Percentiles rank a stretch among this genome's conserved stretches.
These are phyloP conservation scores for Eucalyptus tenuipes DNA, from an alignment of 345 rosid species.

Conservation along the genomic window DNA sequence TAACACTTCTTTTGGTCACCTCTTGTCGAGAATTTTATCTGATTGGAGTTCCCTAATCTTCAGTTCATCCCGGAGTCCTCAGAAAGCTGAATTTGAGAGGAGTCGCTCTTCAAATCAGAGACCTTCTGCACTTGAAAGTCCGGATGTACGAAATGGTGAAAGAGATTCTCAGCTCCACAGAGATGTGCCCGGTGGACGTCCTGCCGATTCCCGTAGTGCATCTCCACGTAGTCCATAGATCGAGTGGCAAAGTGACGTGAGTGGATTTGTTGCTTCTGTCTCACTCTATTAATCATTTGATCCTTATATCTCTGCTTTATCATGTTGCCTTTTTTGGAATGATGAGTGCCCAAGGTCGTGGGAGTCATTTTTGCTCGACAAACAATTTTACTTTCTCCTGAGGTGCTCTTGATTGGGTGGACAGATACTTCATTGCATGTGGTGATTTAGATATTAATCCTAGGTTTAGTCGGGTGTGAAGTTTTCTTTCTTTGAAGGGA, in stretches of 20 bases:
- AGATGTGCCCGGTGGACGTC: conserved; percentile 4
- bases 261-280: not conserved
- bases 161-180: conserved; percentile 7
- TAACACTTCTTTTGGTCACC: not conserved
- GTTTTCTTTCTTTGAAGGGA: not conserved
- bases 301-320: not conserved
- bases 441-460: not conserved
- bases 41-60: not conserved
- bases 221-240: not conserved
- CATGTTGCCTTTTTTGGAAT: not conserved
- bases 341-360: not conserved
- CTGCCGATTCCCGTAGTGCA: not conserved
- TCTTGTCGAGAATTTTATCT: not conserved
- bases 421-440: not conserved
- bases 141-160: conserved; percentile 6
- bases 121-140: not conserved
- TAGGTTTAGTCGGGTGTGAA: not conserved
- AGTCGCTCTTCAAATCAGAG: not conserved
- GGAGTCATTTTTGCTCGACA: not conserved
- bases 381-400: not conserved
- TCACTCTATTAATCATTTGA: not conserved
- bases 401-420: not conserved
- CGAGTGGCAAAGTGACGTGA: rapidly evolving
- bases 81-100: not conserved
- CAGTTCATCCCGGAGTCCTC: not conserved